Evolutionary conservation across 192 early-diverging fungal genomes (phyloP), one percentile per base, ranked within the genome.

Genomic region (Geranomyces michiganensis): DNA sequence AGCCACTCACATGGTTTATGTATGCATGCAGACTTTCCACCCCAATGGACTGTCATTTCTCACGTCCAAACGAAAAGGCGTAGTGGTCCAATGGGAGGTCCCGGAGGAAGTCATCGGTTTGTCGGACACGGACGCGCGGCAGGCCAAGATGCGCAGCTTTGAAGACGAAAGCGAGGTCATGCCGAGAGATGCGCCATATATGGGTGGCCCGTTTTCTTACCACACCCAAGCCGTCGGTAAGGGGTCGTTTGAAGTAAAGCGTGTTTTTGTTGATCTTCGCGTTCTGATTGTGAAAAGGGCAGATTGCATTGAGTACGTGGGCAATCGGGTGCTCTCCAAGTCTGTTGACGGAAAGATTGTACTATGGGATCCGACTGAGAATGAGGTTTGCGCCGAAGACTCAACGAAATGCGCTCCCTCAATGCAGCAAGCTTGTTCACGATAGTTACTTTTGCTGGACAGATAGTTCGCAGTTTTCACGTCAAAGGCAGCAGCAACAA

Each of bases 281-380:
- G 36, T 10, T 41, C 36, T 31, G 31, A 60, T 29, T 32, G 7
- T 33, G 17, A 4, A 17, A 53, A 32, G 45, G 49, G 12, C 84
- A 81, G 93, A 94, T 75, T 91, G 87, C 46, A 89, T 93, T 32
- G 82, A 86, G 32, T 92, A 86, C 81, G 88, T 85, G 13, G 87
- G 91, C 30, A 79, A 78, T 9, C 84, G 84, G 66, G 75, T 92
- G 3, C 59, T 94, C 0, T 85, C 86, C 45, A 93, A 93, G 66
- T 91, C 88, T 51, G 81, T 83, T 29, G 85, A 91, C 72, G 92
- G 92, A 17, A 83, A 88, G 30, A 84, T 94, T 29, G 91, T 91
- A 60, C 85, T 91, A 68, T 91, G 91, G 90, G 83, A 93, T 72
- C 68, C 88, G 29, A 74, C 80, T 8, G 72, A 85, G 14, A 59